Evolutionary conservation across 495 filamentous ascomycete genomes (phyloP).

Genomic region (Aspergillus ostianus): DNA sequence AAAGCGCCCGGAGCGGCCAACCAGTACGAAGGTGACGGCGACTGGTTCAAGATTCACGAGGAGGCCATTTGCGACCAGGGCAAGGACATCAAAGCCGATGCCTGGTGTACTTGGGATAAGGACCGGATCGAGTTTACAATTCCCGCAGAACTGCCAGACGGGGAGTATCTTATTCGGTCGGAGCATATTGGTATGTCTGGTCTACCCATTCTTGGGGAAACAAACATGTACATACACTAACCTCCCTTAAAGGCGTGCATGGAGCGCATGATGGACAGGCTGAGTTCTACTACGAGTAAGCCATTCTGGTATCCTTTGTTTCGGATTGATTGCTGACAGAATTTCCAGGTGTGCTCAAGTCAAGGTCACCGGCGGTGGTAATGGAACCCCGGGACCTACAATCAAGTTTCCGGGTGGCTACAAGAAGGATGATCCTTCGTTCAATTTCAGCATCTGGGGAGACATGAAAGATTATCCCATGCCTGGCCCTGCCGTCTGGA

Average conservation of each 20-base stretch:
- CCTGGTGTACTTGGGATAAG: conserved; percentile 12
- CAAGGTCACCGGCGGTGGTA: conserved; percentile 53
- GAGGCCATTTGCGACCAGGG: conserved; percentile 11
- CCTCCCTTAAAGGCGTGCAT: conserved; percentile 5
- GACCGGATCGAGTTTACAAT: conserved; percentile 38
- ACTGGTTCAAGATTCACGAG: conserved; percentile 52
- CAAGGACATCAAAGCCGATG: conserved; percentile 32
- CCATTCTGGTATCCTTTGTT: not conserved
- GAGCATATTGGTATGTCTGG: conserved; percentile 45
- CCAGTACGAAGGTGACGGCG: conserved; percentile 38
- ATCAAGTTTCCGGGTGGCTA: conserved; percentile 52
- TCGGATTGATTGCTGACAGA: not conserved
- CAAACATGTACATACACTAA: not conserved
- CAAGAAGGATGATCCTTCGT: conserved; percentile 22
- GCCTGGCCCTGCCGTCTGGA: conserved; percentile 6
- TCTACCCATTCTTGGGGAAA: not conserved
- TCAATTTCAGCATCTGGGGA: conserved; percentile 6
- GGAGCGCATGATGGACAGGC: conserved; percentile 6
- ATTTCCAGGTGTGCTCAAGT: conserved; percentile 51
- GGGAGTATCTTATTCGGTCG: conserved; percentile 60
- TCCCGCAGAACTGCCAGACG: conserved; percentile 48
- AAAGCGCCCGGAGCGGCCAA: conserved; percentile 40
- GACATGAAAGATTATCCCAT: conserved; percentile 8
- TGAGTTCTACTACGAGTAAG: conserved; percentile 7
- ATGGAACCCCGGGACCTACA: conserved; percentile 40